Conservation (phyloP, 768 basidiomycete species). For the Glaciozyma martinii region DNA sequence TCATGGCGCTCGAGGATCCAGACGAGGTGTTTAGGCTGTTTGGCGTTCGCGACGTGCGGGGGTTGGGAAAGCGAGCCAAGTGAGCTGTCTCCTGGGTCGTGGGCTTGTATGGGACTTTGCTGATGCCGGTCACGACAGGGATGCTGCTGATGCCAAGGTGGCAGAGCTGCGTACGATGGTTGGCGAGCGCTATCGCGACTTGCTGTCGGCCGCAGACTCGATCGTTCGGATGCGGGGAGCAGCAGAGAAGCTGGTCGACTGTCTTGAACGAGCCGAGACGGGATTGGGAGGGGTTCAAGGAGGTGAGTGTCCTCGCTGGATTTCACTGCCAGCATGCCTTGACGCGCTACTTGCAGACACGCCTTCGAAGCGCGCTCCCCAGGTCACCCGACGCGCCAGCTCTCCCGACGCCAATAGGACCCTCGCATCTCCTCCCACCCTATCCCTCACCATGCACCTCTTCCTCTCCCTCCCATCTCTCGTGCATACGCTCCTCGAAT, state of each 20-base stretch:
- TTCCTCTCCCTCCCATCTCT: conserved; percentile 30
- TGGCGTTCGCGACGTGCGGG: conserved; percentile 34
- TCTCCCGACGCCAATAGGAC: not conserved
- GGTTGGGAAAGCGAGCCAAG: conserved; percentile 30
- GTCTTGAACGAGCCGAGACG: conserved; percentile 12
- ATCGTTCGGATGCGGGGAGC: conserved; percentile 34
- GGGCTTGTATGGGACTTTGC: not conserved
- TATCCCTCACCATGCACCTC: conserved; percentile 27
- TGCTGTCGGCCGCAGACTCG: conserved; percentile 34
- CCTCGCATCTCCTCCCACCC: conserved; percentile 13
- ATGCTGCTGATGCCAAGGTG: conserved; percentile 30
- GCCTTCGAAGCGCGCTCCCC: not conserved
- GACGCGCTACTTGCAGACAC: not conserved
- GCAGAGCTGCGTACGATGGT: conserved; percentile 36
- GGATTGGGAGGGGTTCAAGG: not conserved
- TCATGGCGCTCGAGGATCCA: conserved; percentile 29
- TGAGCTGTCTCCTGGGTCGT: not conserved
- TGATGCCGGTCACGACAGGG: not conserved
- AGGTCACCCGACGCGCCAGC: not conserved
- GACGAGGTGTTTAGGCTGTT: conserved; percentile 33
- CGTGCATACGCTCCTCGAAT: conserved; percentile 31
- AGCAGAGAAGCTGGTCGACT: conserved; percentile 19
- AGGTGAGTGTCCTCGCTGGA: not conserved
- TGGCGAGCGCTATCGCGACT: conserved; percentile 36
- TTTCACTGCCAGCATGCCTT: not conserved